Percentiles rank a stretch among this genome's conserved stretches.
Evolutionary conservation across 805 yeast genomes (phyloP).

Genomic region (Blastobotrys chiropterorum): DNA sequence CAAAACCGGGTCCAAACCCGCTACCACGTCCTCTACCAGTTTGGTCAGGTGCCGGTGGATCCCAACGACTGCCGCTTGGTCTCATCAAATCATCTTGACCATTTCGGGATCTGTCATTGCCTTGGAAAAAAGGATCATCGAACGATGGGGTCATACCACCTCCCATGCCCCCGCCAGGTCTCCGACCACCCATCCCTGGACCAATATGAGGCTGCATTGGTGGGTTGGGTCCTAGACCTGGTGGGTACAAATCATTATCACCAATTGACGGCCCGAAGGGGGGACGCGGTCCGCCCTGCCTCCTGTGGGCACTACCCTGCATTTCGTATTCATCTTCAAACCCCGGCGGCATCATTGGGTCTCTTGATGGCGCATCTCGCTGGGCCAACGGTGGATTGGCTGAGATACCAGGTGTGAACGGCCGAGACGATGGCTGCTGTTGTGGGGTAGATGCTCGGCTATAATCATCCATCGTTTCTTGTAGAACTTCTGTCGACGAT

Average conservation of each 20-base stretch:
- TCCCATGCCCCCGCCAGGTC: conserved; percentile 8
- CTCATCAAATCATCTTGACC: conserved; percentile 20
- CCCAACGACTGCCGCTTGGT: conserved; percentile 38
- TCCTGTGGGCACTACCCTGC: conserved; percentile 10
- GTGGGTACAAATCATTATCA: conserved; percentile 34
- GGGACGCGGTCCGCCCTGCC: conserved; percentile 3
- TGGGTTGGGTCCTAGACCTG: conserved; percentile 34
- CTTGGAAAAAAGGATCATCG: conserved; percentile 26
- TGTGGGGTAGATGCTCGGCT: conserved; percentile 1
- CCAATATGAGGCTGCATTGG: conserved; percentile 27
- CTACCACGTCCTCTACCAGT: neutral
- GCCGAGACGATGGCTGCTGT: conserved; percentile 3
- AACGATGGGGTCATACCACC: conserved; percentile 32
- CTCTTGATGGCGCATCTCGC: conserved; percentile 14
- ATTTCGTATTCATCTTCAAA: conserved; percentile 40
- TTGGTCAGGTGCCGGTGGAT: conserved; percentile 31
- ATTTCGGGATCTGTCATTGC: conserved; percentile 10
- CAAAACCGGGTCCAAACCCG: neutral
- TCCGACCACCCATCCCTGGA: conserved; percentile 11
- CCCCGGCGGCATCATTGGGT: conserved; percentile 33
- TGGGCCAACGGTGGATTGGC: neutral
- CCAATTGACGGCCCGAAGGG: conserved; percentile 29
- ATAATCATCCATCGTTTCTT: neutral
- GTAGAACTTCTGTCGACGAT: neutral
- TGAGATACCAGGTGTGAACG: conserved; percentile 5